Conservation (phyloP, 345 rosid species). For the Gossypium ekmanianum region DNA sequence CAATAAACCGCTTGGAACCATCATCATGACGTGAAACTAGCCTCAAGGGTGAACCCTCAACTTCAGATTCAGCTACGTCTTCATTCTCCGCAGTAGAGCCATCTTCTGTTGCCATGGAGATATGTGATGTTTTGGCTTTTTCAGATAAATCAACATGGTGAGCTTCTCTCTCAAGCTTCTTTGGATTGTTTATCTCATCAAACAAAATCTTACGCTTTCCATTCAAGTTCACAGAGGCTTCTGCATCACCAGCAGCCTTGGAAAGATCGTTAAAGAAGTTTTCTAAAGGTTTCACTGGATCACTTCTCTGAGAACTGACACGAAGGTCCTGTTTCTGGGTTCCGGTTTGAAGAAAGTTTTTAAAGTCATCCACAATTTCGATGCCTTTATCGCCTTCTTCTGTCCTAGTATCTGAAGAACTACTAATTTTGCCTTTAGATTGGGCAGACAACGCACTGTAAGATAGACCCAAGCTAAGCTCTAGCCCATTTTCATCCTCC, state of each 20-base stretch:
- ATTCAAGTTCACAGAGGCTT: conserved; percentile 45
- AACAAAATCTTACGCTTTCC: conserved; percentile 61
- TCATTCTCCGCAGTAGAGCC: conserved; percentile 88
- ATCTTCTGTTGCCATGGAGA: conserved; percentile 75
- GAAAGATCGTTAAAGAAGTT: conserved; percentile 84
- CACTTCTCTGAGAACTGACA: conserved; percentile 58
- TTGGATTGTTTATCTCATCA: conserved; percentile 49
- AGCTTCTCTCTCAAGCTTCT: conserved; percentile 58
- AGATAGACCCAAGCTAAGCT: conserved; percentile 91
- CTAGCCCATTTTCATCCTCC: conserved; percentile 90
- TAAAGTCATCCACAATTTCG: conserved; percentile 66
- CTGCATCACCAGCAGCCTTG: conserved; percentile 43
- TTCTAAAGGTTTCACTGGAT: conserved; percentile 60
- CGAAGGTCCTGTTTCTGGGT: conserved; percentile 55
- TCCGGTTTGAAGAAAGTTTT: conserved; percentile 58
- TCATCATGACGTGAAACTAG: conserved; percentile 39
- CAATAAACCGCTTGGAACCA: conserved; percentile 43
- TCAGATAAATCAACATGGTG: conserved; percentile 47
- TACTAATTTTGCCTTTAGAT: conserved; percentile 54
- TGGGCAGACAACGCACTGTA: conserved; percentile 72
- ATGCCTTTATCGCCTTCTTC: conserved; percentile 68
- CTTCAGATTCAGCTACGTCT: conserved; percentile 94
- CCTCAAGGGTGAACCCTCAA: conserved; percentile 69
- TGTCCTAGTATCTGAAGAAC: conserved; percentile 45
- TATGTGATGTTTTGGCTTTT: conserved; percentile 55